Conservation (phyloP, 1,139 yeast genomes). For the Lizanozyma gosingica region DNA sequence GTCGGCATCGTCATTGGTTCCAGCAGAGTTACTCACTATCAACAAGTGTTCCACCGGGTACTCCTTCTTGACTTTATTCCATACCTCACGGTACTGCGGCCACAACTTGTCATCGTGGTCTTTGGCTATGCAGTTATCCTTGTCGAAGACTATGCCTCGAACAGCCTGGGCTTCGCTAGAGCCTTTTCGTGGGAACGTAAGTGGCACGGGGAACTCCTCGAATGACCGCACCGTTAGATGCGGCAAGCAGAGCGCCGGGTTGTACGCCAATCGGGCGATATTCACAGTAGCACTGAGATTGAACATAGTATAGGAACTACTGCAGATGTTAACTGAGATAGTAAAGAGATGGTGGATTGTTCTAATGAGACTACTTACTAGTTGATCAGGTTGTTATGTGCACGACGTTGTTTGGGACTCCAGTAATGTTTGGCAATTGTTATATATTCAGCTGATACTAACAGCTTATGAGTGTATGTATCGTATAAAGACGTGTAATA, state of each 20-base stretch:
- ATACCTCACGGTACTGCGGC: conserved; percentile 57
- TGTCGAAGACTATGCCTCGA: conserved; percentile 80
- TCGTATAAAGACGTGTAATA: too few relatives aligned
- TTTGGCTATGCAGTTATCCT: conserved; percentile 89
- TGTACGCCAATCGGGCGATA: conserved; percentile 47
- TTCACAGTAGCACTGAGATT: conserved; percentile 72
- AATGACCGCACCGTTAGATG: conserved; percentile 56
- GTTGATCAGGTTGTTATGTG: too few relatives aligned
- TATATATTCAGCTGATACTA: too few relatives aligned
- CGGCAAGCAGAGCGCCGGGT: conserved; percentile 67
- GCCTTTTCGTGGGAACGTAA: conserved; percentile 33
- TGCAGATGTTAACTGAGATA: conserved; percentile 1
- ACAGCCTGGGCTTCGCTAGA: conserved; percentile 28
- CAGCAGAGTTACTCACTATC: conserved; percentile 91
- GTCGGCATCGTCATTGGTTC: conserved; percentile 65
- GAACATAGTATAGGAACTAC: conserved; percentile 16
- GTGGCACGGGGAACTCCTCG: conserved; percentile 44
- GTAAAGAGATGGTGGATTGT: conserved; percentile 1
- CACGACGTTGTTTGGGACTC: too few relatives aligned
- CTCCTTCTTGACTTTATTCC: conserved; percentile 43
- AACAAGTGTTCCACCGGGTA: conserved; percentile 64
- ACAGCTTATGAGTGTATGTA: too few relatives aligned
- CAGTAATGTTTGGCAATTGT: too few relatives aligned
- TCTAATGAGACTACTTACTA: too few relatives aligned
- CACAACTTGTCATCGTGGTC: conserved; percentile 77